Evolutionary conservation across 2,329 filamentous ascomycete species (phyloP), one percentile per base, ranked within the genome.

Genomic region (Aspergillus costaricaensis): DNA sequence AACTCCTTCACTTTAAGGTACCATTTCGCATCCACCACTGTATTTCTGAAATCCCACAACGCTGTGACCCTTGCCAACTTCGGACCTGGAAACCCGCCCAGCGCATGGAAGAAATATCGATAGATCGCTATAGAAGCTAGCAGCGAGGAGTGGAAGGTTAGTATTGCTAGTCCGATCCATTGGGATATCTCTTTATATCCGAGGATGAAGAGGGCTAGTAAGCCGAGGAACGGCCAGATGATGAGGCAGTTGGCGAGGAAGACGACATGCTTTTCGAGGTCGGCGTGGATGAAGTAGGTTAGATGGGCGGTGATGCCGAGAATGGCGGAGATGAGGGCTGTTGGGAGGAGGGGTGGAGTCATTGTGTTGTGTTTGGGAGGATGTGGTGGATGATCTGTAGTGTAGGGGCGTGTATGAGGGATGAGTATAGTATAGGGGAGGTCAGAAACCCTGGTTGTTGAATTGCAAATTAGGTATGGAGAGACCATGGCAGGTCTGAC

Each of bases 71-170:
- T 21, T 8, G 60, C 60, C 9, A 38, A 2, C 10, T 12, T 4
- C 4, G 60, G 57, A 1, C 60, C 54, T 19, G 57, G 49, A 14
- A 60, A 62, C 15, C 32, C 14, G 4, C 27, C 14, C 12, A 62
- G 36, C 9, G 49, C 38, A 19, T 60, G 57, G 19, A 58, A 58
- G 36, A 58, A 60, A 23, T 39, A 53, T 9, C 60, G 60, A 19
- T 62, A 62, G 17, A 51, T 12, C 5, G 54, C 39, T 7, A 62
- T 62, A 15, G 60, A 60, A 9, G 50, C 14, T 5, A 39, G 30
- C 6, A 61, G 43, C 1, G 49, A 21, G 4, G n/a, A 4, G 5
- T 62, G 17, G 10, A 36, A 55, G 30, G 38, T 59, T 14, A 48
- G 12, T 7, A 62, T 12, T 3, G 39, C 48, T 17, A 15, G 15